Evolutionary conservation across 2,329 filamentous ascomycete species (phyloP).

Genomic region (Coniochaeta pulveracea): DNA sequence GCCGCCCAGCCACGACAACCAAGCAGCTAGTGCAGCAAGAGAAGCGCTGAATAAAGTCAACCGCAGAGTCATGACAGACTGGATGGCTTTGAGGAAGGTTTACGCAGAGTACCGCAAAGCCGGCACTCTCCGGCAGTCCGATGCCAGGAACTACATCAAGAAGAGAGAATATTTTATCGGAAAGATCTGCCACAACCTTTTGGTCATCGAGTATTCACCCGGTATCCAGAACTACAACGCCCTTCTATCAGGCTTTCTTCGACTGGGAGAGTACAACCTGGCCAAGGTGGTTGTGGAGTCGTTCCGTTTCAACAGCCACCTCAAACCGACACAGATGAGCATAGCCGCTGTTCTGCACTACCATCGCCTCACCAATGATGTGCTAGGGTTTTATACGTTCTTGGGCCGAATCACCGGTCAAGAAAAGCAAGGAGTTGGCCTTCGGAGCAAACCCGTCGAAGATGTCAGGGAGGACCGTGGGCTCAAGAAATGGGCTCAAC

Average conservation of each 20-base stretch:
- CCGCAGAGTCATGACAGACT: constrained; percentile 14
- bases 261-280: constrained; percentile 34
- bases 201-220: constrained; percentile 49
- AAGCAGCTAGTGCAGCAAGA: constrained; percentile 10
- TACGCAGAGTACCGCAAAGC: background rate
- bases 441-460: constrained; percentile 21
- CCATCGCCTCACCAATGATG: constrained; percentile 29
- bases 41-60: constrained; percentile 13
- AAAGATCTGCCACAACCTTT: constrained; percentile 55
- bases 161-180: constrained; percentile 18
- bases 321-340: constrained; percentile 37
- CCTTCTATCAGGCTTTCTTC: constrained; percentile 55
- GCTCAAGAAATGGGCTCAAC: constrained; percentile 18
- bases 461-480: constrained; percentile 17
- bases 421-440: constrained; percentile 26
- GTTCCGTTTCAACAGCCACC: constrained; percentile 30
- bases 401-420: constrained; percentile 33
- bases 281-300: constrained; percentile 41
- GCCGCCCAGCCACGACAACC: constrained; percentile 12
- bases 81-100: constrained; percentile 11
- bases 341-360: constrained; percentile 38
- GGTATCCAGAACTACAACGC: constrained; percentile 61
- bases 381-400: constrained; percentile 29
- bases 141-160: background rate
- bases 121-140: background rate